Conservation (phyloP, 1,284 basidiomycete species). For the Waitea zeae region DNA sequence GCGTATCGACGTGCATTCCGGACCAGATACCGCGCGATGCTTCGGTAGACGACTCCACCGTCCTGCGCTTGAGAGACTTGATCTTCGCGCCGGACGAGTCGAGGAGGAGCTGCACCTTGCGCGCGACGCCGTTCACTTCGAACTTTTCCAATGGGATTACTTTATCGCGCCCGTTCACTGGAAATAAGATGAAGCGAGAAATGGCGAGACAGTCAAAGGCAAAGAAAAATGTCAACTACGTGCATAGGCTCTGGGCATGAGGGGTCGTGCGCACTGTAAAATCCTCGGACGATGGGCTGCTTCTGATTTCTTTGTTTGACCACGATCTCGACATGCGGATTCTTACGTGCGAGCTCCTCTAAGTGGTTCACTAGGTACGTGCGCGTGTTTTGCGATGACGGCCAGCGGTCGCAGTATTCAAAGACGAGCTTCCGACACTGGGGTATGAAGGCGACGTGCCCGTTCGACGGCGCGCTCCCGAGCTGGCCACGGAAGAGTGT, state of each 20-base stretch:
- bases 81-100: slow-evolving; percentile 77
- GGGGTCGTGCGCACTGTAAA: slow-evolving; percentile 51
- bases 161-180: slow-evolving; percentile 69
- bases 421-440: slow-evolving; percentile 69
- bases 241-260: slow-evolving; percentile 3
- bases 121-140: slow-evolving; percentile 51
- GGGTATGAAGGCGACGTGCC: slow-evolving; percentile 51
- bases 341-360: slow-evolving; percentile 40
- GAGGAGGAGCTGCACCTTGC: slow-evolving; percentile 66
- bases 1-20: slow-evolving; percentile 50
- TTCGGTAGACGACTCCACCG: slow-evolving; percentile 63
- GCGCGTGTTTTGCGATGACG: slow-evolving; percentile 54
- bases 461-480: slow-evolving; percentile 47
- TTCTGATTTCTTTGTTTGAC: slow-evolving; percentile 55
- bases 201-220: slow-evolving; percentile 1
- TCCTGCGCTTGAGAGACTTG: slow-evolving; percentile 48
- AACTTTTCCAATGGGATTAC: slow-evolving; percentile 58
- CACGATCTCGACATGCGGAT: slow-evolving; percentile 71
- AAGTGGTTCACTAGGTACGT: slow-evolving; percentile 47
- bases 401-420: slow-evolving; percentile 70
- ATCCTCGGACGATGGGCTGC: slow-evolving; percentile 60
- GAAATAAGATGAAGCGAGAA: slow-evolving; percentile 7
- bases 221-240: too few species aligned
- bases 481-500: slow-evolving; percentile 45
- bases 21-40: slow-evolving; percentile 76